Percentiles rank a stretch among this genome's conserved stretches.
phyloP scores from a whole-genome alignment of 208 protist genomes.

The Trypanosoma caninum region DNA sequence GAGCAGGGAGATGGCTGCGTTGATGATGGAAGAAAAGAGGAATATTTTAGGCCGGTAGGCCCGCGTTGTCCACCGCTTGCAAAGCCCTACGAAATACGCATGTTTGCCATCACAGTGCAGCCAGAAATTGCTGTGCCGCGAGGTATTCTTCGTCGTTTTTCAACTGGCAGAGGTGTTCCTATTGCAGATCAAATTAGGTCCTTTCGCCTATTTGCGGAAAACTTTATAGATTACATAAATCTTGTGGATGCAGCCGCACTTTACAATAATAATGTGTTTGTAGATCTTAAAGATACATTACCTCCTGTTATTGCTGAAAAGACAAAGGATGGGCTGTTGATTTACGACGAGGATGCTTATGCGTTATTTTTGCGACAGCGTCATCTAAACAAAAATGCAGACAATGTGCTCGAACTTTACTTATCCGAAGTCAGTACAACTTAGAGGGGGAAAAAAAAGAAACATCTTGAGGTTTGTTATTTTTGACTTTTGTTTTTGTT shows the following conservation, averaged over 20 bases:
- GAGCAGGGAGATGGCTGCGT: slow-evolving; percentile 69
- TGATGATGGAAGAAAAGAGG: slow-evolving; percentile 34
- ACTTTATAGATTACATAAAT: slow-evolving; percentile 61
- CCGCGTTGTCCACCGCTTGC: slow-evolving; percentile 34
- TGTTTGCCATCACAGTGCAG: slow-evolving; percentile 83
- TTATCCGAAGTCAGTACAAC: neutral
- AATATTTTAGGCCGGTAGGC: slow-evolving; percentile 57
- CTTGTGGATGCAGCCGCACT: slow-evolving; percentile 64
- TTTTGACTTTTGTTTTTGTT: no score
- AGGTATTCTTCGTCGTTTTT: slow-evolving; percentile 80
- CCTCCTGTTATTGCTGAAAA: slow-evolving; percentile 69
- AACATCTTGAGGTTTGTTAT: neutral
- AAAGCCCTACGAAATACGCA: slow-evolving; percentile 66
- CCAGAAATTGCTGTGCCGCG: slow-evolving; percentile 83
- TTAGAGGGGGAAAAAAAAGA: neutral
- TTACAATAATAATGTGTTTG: slow-evolving; percentile 89
- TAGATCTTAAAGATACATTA: slow-evolving; percentile 74
- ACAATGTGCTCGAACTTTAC: slow-evolving; percentile 66
- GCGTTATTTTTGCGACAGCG: slow-evolving; percentile 64
- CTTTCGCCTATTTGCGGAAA: slow-evolving; percentile 85
- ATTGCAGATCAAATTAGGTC: slow-evolving; percentile 77
- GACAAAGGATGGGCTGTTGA: slow-evolving; percentile 26
- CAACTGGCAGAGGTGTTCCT: slow-evolving; percentile 72
- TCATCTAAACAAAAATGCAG: slow-evolving; percentile 60
- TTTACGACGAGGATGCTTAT: slow-evolving; percentile 68